A percentile compares a stretch with the other conserved stretches of the same genome.
Conservation (phyloP, 371 early-diverging fungal genomes). For the Mortierella sp. region DNA sequence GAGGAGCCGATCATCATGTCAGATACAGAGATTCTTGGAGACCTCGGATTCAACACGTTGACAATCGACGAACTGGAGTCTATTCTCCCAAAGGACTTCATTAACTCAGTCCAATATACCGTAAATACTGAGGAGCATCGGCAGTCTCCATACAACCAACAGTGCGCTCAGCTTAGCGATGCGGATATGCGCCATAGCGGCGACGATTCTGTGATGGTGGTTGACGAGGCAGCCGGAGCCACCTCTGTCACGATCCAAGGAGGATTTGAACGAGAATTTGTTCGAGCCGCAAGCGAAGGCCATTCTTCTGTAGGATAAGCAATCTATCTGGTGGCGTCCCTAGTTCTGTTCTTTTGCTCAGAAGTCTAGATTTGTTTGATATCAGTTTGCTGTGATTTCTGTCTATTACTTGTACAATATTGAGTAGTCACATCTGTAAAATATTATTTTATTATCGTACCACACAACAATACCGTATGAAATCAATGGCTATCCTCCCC, state of each 20-base stretch:
- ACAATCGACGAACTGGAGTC: conserved; percentile 23
- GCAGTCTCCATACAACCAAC: not conserved
- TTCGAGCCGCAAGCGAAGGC: conserved; percentile 22
- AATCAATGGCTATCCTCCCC: too few species aligned
- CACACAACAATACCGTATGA: too few species aligned
- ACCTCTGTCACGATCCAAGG: conserved; percentile 33
- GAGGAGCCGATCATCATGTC: conserved; percentile 49
- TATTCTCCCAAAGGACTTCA: conserved; percentile 24
- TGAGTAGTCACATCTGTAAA: not conserved
- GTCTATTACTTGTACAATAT: not conserved
- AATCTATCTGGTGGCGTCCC: not conserved
- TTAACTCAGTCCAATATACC: conserved; percentile 24
- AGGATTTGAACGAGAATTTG: conserved; percentile 41
- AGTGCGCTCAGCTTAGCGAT: not conserved
- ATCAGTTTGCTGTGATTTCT: too few species aligned
- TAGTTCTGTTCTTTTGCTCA: not conserved
- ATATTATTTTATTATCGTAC: not conserved
- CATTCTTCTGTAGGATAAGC: not conserved
- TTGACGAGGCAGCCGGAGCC: not conserved
- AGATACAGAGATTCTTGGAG: conserved; percentile 46
- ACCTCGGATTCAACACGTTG: conserved; percentile 38
- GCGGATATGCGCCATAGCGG: not conserved
- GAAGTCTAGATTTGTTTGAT: too few species aligned
- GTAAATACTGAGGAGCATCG: conserved; percentile 9
- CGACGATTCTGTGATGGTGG: not conserved